Conservation (phyloP, 208 protist genomes). For the Wallacemonas rigidus region DNA sequence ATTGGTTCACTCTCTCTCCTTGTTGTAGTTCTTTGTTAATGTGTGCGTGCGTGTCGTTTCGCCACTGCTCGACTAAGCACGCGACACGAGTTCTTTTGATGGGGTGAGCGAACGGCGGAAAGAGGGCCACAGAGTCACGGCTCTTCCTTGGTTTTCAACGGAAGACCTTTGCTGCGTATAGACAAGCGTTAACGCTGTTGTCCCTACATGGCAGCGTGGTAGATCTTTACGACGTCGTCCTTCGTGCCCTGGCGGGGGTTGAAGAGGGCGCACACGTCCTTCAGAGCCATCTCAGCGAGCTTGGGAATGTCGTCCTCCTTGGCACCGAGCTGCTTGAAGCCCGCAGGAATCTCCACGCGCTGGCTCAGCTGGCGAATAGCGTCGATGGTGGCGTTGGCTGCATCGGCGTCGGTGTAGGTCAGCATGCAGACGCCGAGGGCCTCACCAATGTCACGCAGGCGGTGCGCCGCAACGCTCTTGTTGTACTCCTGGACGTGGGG, state of each 20-base stretch:
- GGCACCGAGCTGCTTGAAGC: slow-evolving; percentile 58
- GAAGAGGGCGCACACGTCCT: slow-evolving; percentile 51
- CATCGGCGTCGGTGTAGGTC: slow-evolving; percentile 39
- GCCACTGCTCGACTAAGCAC: no score
- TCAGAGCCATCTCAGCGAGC: slow-evolving; percentile 46
- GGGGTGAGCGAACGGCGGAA: no score
- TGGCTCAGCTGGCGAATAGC: slow-evolving; percentile 50
- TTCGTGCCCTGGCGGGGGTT: slow-evolving; percentile 61
- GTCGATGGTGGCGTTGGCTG: slow-evolving; percentile 53
- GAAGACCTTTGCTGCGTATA: no score
- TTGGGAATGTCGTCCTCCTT: slow-evolving; percentile 46
- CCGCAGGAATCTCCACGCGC: slow-evolving; percentile 58
- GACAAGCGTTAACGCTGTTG: no score
- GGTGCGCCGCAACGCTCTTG: slow-evolving; percentile 51
- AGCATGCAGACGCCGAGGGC: slow-evolving; percentile 46
- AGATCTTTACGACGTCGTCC: slow-evolving; percentile 57
- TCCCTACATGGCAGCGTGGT: slow-evolving; percentile 36
- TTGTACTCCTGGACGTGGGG: slow-evolving; percentile 76
- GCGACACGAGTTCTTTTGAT: no score
- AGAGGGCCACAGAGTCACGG: no score
- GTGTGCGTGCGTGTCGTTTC: no score
- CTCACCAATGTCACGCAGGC: slow-evolving; percentile 57
- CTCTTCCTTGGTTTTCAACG: no score
- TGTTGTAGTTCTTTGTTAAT: no score
- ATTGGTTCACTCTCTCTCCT: no score